phyloP scores from a whole-genome alignment of 2,329 filamentous ascomycete species.

The Magnaporthiopsis incrustans region DNA sequence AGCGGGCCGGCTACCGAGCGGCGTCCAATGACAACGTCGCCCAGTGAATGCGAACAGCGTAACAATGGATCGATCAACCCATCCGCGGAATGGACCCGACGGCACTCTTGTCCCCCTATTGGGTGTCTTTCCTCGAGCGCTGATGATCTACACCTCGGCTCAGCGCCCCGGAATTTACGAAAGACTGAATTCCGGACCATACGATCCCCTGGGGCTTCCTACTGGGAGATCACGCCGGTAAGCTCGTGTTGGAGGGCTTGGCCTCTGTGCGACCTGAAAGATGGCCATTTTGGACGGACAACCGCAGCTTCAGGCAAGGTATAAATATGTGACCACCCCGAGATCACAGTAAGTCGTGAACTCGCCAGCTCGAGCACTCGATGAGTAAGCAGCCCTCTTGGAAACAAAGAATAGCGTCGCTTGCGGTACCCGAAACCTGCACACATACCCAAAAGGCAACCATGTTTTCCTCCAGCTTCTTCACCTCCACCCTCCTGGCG shows the following conservation, averaged over 20 bases:
- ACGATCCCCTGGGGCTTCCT: not conserved
- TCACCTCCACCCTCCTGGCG: not conserved
- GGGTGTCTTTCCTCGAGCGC: not conserved
- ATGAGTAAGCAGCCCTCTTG: not conserved
- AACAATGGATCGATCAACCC: not conserved
- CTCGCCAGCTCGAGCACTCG: not conserved
- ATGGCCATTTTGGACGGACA: not conserved
- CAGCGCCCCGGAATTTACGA: not conserved
- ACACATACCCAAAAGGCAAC: not conserved
- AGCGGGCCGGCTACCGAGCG: not conserved
- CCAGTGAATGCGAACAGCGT: not conserved
- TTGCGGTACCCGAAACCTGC: not conserved
- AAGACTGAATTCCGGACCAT: not conserved
- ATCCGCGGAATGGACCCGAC: not conserved
- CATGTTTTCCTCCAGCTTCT: not conserved
- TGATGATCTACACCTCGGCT: not conserved
- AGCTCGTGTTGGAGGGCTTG: not conserved
- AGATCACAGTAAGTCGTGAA: not conserved
- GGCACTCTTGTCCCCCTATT: not conserved
- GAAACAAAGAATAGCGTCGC: not conserved
- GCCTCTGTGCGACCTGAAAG: not conserved
- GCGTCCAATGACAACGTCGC: not conserved
- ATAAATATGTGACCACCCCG: not conserved
- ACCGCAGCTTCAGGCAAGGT: not conserved
- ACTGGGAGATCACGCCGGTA: not conserved